phyloP scores from a whole-genome alignment of 768 basidiomycete genomes.

The Astraeus odoratus region DNA sequence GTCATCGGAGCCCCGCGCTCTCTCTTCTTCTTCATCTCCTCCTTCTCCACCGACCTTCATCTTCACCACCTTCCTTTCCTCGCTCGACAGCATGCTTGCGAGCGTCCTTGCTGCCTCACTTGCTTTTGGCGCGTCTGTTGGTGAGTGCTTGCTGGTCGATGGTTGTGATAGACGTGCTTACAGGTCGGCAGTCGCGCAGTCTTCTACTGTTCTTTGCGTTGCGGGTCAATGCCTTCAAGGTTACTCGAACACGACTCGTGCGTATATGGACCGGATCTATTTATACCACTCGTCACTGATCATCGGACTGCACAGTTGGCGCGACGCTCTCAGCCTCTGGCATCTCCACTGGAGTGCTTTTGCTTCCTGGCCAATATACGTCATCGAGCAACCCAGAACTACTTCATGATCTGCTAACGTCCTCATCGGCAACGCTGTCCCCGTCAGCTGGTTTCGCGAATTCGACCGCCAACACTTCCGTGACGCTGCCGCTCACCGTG shows the following conservation, averaged over 20 bases:
- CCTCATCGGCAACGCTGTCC: constrained; percentile 51
- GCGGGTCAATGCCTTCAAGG: constrained; percentile 86
- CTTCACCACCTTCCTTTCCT: constrained; percentile 14
- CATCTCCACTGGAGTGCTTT: constrained; percentile 44
- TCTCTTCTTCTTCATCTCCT: constrained; percentile 11
- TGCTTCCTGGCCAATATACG: constrained; percentile 75
- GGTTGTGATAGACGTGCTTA: constrained; percentile 1
- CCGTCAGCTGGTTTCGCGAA: constrained; percentile 60
- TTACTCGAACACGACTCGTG: constrained; percentile 60
- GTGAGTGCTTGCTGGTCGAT: constrained; percentile 19
- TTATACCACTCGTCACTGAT: constrained; percentile 10
- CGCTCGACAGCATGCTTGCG: constrained; percentile 36
- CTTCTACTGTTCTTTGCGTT: constrained; percentile 66
- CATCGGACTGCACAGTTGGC: constrained; percentile 49
- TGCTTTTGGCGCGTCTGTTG: constrained; percentile 32
- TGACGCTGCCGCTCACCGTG: constrained; percentile 62
- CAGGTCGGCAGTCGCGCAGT: constrained; percentile 43
- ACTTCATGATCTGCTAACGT: constrained; percentile 60
- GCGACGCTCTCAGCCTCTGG: constrained; percentile 54
- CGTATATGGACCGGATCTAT: constrained; percentile 26
- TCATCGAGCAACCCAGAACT: constrained; percentile 65
- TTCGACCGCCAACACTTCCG: constrained; percentile 35
- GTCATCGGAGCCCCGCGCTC: constrained; percentile 16
- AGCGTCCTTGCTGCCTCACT: constrained; percentile 31
- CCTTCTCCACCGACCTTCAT: constrained; percentile 16